Conservation (phyloP, 2,329 filamentous ascomycete genomes). For the Fusarium sambucinum region DNA sequence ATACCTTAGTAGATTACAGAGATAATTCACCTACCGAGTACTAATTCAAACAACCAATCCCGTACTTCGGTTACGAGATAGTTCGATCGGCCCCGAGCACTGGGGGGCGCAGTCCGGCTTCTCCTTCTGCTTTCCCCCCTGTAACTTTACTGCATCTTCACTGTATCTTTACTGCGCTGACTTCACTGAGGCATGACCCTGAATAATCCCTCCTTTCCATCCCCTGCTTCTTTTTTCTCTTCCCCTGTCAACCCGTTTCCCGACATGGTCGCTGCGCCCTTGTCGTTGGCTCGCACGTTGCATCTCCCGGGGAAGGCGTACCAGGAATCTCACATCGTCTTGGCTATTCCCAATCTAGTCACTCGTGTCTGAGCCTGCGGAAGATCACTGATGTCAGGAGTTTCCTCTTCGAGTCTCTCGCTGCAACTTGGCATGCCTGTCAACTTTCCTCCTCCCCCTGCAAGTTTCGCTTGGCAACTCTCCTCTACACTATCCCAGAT, state of each 20-base stretch:
- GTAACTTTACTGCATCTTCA: background rate
- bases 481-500: slow-evolving; percentile 6
- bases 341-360: slow-evolving; percentile 37
- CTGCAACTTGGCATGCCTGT: slow-evolving; percentile 31
- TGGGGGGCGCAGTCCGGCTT: slow-evolving; percentile 44
- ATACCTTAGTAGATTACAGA: background rate
- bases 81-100: slow-evolving; percentile 45
- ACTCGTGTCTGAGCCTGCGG: slow-evolving; percentile 40
- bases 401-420: slow-evolving; percentile 14
- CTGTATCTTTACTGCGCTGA: background rate
- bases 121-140: background rate
- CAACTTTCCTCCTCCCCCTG: slow-evolving; percentile 23
- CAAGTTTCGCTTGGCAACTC: slow-evolving; percentile 13
- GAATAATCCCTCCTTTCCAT: slow-evolving; percentile 24
- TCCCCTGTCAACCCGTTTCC: slow-evolving; percentile 26
- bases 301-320: slow-evolving; percentile 41
- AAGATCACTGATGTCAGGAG: slow-evolving; percentile 48
- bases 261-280: slow-evolving; percentile 26
- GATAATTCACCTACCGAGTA: background rate
- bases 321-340: slow-evolving; percentile 23
- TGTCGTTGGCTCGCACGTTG: slow-evolving; percentile 32
- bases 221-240: slow-evolving; percentile 10
- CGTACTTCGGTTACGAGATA: slow-evolving; percentile 33
- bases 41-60: slow-evolving; percentile 41
- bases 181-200: background rate